Evolutionary conservation across 2,329 filamentous ascomycete genomes (phyloP), one percentile per base, ranked within the genome.

Genomic region (Penicillium sp.): DNA sequence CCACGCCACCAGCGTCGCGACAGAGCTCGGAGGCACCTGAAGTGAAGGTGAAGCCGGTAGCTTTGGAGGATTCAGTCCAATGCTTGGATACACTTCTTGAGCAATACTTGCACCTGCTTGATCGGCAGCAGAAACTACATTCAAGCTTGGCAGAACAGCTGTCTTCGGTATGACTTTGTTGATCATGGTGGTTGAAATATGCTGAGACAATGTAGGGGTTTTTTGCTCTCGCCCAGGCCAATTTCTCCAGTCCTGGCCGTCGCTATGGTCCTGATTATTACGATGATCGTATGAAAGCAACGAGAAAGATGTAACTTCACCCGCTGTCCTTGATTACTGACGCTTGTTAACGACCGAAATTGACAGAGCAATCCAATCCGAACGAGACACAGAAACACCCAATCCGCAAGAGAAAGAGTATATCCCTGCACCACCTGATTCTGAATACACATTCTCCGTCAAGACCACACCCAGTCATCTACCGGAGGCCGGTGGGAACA

Each of bases 241-340:
- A 81, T 58, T 78, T 77, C 57, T 74, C 73, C 30, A 76, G 74
- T 56, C 69, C 76, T 16, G 75, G 75, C 16, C 73, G 77, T 52
- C 67, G 75, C 47, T 78, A 77, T 68, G 78, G 79, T 14, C 69
- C 75, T 35, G 78, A 81, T 50, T 79, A 76, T 59, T 81, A 80
- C 56, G 79, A 81, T 65, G 75, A 76, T 43, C 69, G 79, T 31
- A 81, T 80, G 79, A 78, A 80, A 61, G 77, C 78, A 16, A 73
- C 67, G 22, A 68, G 69, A 55, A 74, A 63, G 55, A 69, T 77
- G 76, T 78, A 67, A 49, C 37, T 19, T 30, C 19, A 45, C 14
- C 37, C 31, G 8, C 16, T 52, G 8, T 12, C 3, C 6, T 41
- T 43, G 22, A 25, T n/a, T n/a, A 35, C 8, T 33, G 11, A 4